Percentiles rank a stretch among this genome's conserved stretches.
Evolutionary conservation across 805 yeast species (phyloP).

Genomic region (Candida andamanensis): DNA sequence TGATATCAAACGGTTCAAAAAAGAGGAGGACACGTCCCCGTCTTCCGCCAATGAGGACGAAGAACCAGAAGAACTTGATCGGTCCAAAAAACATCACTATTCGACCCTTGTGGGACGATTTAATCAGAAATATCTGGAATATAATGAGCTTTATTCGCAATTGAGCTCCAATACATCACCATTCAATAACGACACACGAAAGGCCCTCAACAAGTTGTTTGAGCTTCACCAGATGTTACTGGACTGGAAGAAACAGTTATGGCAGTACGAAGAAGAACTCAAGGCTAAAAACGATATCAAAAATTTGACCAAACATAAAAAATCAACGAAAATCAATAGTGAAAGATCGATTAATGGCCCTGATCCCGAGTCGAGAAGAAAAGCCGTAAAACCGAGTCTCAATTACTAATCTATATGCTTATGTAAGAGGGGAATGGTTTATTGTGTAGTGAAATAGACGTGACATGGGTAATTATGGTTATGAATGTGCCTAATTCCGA

Average conservation of each 20-base stretch:
- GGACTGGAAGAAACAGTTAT: constrained; percentile 51
- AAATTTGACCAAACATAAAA: constrained; percentile 36
- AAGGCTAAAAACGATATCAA: constrained; percentile 29
- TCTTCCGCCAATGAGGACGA: constrained; percentile 26
- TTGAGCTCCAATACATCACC: constrained; percentile 12
- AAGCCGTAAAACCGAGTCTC: constrained; percentile 3
- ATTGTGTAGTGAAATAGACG: no score
- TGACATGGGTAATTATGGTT: no score
- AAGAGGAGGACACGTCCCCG: constrained; percentile 29
- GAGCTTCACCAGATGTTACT: constrained; percentile 48
- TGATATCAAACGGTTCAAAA: constrained; percentile 9
- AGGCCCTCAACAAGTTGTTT: constrained; percentile 35
- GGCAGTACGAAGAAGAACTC: constrained; percentile 40
- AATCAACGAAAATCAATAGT: not conserved
- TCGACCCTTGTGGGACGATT: constrained; percentile 43
- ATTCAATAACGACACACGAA: constrained; percentile 12
- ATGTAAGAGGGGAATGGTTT: no score
- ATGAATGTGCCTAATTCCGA: no score
- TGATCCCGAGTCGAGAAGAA: not conserved
- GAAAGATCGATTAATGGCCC: not conserved
- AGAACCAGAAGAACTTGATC: constrained; percentile 10
- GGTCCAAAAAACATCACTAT: constrained; percentile 30
- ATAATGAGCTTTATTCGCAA: constrained; percentile 38
- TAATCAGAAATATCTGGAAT: constrained; percentile 44
- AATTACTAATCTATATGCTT: constrained; percentile 5